Evolutionary conservation across 1,284 basidiomycete genomes (phyloP).

Genomic region (Takashimella tepidaria): DNA sequence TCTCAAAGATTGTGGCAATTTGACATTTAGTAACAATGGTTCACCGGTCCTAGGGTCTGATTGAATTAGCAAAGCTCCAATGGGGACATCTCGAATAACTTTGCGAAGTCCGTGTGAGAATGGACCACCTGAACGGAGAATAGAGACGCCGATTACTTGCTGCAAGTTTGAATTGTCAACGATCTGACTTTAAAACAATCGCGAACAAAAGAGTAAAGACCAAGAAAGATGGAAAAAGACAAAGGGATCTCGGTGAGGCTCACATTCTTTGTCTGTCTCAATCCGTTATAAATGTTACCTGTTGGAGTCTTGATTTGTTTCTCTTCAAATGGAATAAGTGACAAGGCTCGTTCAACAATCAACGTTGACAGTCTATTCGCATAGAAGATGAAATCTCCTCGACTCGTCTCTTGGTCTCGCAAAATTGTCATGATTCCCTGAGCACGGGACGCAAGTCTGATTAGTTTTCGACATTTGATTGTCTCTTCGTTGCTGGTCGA

Average conservation of each 20-base stretch:
- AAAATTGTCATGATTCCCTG: slow-evolving; percentile 86
- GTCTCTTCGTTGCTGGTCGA: no score
- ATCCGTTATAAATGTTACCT: slow-evolving; percentile 58
- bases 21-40: slow-evolving; percentile 75
- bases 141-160: slow-evolving; percentile 38
- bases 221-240: background rate
- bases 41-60: slow-evolving; percentile 79
- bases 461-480: no score
- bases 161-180: background rate
- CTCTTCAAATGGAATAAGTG: slow-evolving; percentile 65
- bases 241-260: no score
- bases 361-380: slow-evolving; percentile 75
- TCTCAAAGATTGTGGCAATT: slow-evolving; percentile 69
- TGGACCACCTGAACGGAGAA: slow-evolving; percentile 62
- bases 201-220: no score
- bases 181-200: background rate
- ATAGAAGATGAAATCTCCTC: slow-evolving; percentile 67
- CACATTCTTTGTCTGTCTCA: slow-evolving; percentile 57
- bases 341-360: slow-evolving; percentile 78
- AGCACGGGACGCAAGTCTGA: no score
- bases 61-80: slow-evolving; percentile 88
- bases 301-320: slow-evolving; percentile 67
- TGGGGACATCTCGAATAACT: slow-evolving; percentile 77
- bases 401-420: slow-evolving; percentile 62
- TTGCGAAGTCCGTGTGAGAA: slow-evolving; percentile 84